Evolutionary conservation across 768 basidiomycete genomes (phyloP), one percentile per base, ranked within the genome.

Genomic region (Heimioporus sp.): DNA sequence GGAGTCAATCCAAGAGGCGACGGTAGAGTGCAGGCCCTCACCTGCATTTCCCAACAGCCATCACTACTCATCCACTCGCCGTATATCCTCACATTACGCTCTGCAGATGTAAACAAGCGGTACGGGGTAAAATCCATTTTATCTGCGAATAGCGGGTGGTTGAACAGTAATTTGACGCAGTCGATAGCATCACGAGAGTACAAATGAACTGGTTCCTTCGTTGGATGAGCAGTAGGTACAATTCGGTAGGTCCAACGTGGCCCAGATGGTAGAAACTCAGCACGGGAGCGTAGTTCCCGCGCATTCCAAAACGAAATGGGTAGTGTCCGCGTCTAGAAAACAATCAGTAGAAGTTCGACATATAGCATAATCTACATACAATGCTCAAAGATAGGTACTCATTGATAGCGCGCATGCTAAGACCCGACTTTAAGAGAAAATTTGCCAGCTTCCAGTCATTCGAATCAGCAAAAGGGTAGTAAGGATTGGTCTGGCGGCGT

Each of bases 101-200:
- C 17, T 7, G 17, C 41, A 2, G 19, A 36, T 20, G 45, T 46
- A 46, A 21, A 46, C 9, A 36, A 24, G 20, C 12, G 45, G 15
- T 46, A n/a, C 9, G 34, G 45, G 6, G 17, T 7, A 28, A 21
- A 54, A 5, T 62, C 39, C 11, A 66, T 43, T 17, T 62, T 38
- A 10, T 61, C 51, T 19, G 37, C 45, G 35, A 68, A 44, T 2
- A 62, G 19, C 2, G 62, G 70, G 48, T 58, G 55, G 4, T 49
- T 40, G 24, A 66, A 60, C 17, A 54, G 13, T 65, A 53, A n/a
- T 35, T 64, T 41, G 11, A 68, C 19, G 17, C 60, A 65, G 45
- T 69, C 53, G 0, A 71, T 32, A 8, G 60, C 37, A 43, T 71
- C 58, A 5, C 64, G 53, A 45, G 60, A 67, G 55, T 53, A 66